Base-by-base conservation (phyloP, 1,284 basidiomycete species). In the Inonotus obliquus region DNA sequence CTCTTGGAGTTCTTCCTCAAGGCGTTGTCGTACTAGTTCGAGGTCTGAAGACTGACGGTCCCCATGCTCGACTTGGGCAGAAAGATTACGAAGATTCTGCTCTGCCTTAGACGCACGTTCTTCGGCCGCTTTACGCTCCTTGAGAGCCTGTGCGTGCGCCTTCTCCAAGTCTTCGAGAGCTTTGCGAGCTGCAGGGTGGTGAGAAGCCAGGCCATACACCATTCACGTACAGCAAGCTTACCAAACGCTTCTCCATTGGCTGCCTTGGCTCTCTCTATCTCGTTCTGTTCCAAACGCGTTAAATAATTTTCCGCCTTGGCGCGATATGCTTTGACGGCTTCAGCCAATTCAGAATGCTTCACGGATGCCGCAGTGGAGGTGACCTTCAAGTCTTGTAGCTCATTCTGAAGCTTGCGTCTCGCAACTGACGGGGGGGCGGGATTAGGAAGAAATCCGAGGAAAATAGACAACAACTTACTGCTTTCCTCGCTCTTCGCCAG, bases 1-100 rank as follows among this genome's bases (percentile, higher is more conserved):
- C 65, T 89, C 86, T 65, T 91, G 87, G 69, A 92, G 79, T 69
- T 88, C 87, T 64, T 87, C 87, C 1, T 83, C 79, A 23, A 92
- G 76, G 29, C 86, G 81, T 60, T 85, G 83, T 44, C 85, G 80
- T 25, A 89, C 77, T 11, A 83, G 71, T 38, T 82, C 83, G 45
- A 86, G 75, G 64, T 91, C 86, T 27, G 86, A 82, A n/a, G 82
- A 81, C 63, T 88, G 86, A 3, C 81, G 80, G 29, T 81, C 82
- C 63, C 86, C 88, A 58, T 89, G 85, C 41, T 89, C 86, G 0
- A 91, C 76, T 65, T 83, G 83, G 25, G 77, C 74, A 65, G 90
- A 84, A 2, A 92, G 74, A 49, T 89, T 84, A 19, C 77, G 80
- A 23, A 88, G 71, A 55, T 81, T 82, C 47, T 77, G 73, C 66